These are phyloP conservation scores for Lycium ferocissimum DNA, from an alignment of 257 asterid species.

Conservation along the genomic window DNA sequence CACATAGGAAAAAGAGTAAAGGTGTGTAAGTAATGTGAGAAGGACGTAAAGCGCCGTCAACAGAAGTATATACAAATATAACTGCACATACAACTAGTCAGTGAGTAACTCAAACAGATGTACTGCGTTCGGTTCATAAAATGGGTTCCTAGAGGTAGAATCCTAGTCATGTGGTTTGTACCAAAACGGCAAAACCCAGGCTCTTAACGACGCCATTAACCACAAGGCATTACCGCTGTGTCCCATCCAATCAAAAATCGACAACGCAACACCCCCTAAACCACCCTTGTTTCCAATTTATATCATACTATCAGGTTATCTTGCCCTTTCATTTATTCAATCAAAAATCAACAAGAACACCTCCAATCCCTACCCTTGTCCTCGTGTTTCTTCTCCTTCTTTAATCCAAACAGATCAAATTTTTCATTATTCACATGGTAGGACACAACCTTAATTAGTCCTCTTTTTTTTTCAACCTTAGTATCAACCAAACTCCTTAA, in stretches of 20 bases:
- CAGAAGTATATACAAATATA: background rate
- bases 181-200: conserved; percentile 26
- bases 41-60: conserved; percentile 21
- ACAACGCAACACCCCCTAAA: conserved; percentile 48
- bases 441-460: background rate
- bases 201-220: conserved; percentile 36
- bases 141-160: too few species aligned
- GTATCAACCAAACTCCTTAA: background rate
- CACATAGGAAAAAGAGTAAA: background rate
- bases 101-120: background rate
- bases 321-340: conserved; percentile 13
- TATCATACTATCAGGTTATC: conserved; percentile 28
- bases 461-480: background rate
- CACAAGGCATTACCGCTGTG: background rate
- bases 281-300: conserved; percentile 27
- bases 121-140: too few species aligned
- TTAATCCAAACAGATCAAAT: background rate
- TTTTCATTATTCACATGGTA: background rate
- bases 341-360: background rate
- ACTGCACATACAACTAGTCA: background rate
- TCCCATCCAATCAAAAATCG: conserved; percentile 47
- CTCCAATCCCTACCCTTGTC: background rate
- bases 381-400: background rate
- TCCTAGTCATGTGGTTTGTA: background rate
- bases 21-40: background rate